phyloP scores from a whole-genome alignment of 129 eudicot species.

The Centella asiatica region DNA sequence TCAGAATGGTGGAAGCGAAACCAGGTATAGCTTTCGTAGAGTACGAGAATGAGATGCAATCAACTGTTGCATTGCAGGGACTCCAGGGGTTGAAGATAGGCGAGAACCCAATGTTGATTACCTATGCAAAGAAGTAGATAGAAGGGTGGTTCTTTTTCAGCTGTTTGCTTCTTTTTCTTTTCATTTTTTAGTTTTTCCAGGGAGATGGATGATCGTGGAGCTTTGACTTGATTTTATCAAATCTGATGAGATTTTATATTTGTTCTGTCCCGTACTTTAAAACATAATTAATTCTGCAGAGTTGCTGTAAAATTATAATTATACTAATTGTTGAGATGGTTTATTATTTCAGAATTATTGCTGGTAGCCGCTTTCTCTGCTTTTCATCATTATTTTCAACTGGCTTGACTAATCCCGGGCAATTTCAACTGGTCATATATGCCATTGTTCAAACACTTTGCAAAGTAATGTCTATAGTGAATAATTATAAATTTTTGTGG shows the following conservation, averaged over 20 bases:
- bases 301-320: neutral
- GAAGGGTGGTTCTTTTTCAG: neutral
- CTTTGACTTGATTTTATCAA: neutral
- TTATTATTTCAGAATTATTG: slow-evolving; percentile 13
- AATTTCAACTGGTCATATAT: too few relatives aligned
- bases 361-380: neutral
- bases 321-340: slow-evolving; percentile 2
- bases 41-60: slow-evolving; percentile 80
- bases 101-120: slow-evolving; percentile 68
- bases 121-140: slow-evolving; percentile 92
- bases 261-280: slow-evolving; percentile 2
- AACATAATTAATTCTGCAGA: neutral
- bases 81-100: slow-evolving; percentile 83
- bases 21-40: slow-evolving; percentile 96
- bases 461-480: too few relatives aligned
- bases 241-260: neutral
- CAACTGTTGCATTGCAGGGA: slow-evolving; percentile 81
- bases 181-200: neutral
- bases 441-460: too few relatives aligned
- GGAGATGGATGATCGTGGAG: neutral
- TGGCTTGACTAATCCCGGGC: too few relatives aligned
- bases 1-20: slow-evolving; percentile 92
- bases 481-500: too few relatives aligned
- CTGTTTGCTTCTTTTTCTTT: neutral
- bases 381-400: neutral